Evolutionary conservation across 129 eudicot species (phyloP), one percentile per base, ranked within the genome.

Genomic region (Arctium lappa): DNA sequence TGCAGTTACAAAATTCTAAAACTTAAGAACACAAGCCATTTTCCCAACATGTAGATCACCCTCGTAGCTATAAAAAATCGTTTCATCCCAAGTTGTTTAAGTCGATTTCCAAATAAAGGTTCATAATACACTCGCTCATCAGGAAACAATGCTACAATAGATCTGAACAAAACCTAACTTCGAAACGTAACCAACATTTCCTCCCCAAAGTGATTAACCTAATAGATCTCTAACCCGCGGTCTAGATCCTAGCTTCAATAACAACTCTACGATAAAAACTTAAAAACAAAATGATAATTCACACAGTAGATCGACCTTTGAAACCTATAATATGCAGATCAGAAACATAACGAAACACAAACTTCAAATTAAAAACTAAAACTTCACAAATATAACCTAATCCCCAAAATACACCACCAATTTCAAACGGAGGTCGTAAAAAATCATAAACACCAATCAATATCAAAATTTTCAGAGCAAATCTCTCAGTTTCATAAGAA

Each of bases 281-380:
- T 42, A 7, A 39, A 5, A 29, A 66, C 29, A 53, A 27, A 69
- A 22, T 69, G 27, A 76, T 68, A 69, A 18, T 6, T 46, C 36
- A 75, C 34, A 75, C 5, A 69, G n/a, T 46, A 79, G 76, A 84
- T 79, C 83, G 36, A 84, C 56, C 69, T 72, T 22, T 34, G 16
- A 60, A 79, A 33, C 71, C 80, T 73, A 73, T 16, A 56, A 4
- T 34, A 73, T 60, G 85, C 85, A 73, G 80, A 84, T 84, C 82
- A 53, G 71, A 77, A 36, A 7, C 72, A 36, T 22, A 46, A 2
- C 29, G 38, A 68, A 83, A 68, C 60, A 27, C 16, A 76, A 79
- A 68, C 53, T 53, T 48, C 56, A 34, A 34, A 46, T 33, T 6
- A 56, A 31, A 32, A 69, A 79, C 68, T 13, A 78, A 79, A 68